Evolutionary conservation across 2,329 filamentous ascomycete genomes (phyloP), one percentile per base, ranked within the genome.

Genomic region (Penicillium italicum): DNA sequence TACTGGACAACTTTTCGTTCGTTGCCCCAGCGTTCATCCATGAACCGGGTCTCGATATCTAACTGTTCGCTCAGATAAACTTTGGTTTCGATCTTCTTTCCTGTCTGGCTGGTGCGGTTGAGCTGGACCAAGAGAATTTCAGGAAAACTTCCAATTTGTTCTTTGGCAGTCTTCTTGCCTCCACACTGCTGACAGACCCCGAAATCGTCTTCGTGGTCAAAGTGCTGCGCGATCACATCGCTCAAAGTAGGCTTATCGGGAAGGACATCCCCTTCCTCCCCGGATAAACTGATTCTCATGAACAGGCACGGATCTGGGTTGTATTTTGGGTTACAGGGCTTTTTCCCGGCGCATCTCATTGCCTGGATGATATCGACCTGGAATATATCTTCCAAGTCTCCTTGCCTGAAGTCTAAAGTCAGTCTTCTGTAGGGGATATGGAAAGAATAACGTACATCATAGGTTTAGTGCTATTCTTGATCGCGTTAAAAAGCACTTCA

Each of bases 51-150:
- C 9, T 48, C 24, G n/a, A 53, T 40, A 30, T 12, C 12, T 1
- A 53, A 31, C 26, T 20, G 11, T 18, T 53, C 42, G 10, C 50
- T 10, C 7, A 63, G 10, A 1, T 48, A 16, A 9, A 66, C 43
- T 1, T 41, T 6, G 1, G 26, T 33, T 1, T 5, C 2, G 16
- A 56, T 38, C 38, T 53, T 55, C 14, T 26, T 14, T 24, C 49
- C 34, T 5, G 5, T 1, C 6, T 11, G 0, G 10, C 34, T 12
- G 18, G 53, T 50, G 34, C 66, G 52, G 41, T 66, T 58, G 16
- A 69, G 31, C 8, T 62, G 55, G 20, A 70, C 31, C 12, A 69
- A 37, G 33, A 71, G 54, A 10, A 64, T 16, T 34, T 71, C 65
- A 0, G 66, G 62, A 3, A 54, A 45, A 7, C 55, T 22, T 3